These are phyloP conservation scores for Colletotrichum scovillei DNA, from an alignment of 2,329 filamentous ascomycete genomes.

Conservation along the genomic window DNA sequence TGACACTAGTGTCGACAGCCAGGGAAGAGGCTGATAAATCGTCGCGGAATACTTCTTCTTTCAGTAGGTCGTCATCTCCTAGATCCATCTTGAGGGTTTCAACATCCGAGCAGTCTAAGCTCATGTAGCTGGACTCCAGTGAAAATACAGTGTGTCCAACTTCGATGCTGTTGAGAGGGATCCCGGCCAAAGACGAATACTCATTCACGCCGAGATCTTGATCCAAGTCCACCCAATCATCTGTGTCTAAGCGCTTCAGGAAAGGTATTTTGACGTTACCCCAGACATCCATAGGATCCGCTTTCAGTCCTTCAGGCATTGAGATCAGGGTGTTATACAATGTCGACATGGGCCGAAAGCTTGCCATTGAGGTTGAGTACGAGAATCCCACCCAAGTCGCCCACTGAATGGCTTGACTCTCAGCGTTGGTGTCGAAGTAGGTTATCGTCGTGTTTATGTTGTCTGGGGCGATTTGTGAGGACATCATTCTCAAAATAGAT, in stretches of 20 bases:
- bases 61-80: background rate
- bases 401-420: background rate
- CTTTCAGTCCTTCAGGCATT: slow-evolving; percentile 36
- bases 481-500: slow-evolving; percentile 39
- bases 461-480: background rate
- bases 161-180: background rate
- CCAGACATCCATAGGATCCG: slow-evolving; percentile 40
- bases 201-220: background rate
- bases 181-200: slow-evolving; percentile 13
- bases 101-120: slow-evolving; percentile 10
- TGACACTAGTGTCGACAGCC: background rate
- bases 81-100: too few relatives aligned
- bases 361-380: background rate
- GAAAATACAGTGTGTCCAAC: slow-evolving; percentile 8
- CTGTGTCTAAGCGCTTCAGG: background rate
- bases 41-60: background rate
- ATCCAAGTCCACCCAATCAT: background rate
- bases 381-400: background rate
- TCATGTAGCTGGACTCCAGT: slow-evolving; percentile 21
- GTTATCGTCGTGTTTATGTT: background rate
- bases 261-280: slow-evolving; percentile 44
- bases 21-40: background rate
- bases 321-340: slow-evolving; percentile 37
- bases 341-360: background rate
- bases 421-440: background rate